A percentile compares a stretch with the other conserved stretches of the same genome.
Evolutionary conservation across 805 yeast species (phyloP).

Genomic region (Blastobotrys terrestris): DNA sequence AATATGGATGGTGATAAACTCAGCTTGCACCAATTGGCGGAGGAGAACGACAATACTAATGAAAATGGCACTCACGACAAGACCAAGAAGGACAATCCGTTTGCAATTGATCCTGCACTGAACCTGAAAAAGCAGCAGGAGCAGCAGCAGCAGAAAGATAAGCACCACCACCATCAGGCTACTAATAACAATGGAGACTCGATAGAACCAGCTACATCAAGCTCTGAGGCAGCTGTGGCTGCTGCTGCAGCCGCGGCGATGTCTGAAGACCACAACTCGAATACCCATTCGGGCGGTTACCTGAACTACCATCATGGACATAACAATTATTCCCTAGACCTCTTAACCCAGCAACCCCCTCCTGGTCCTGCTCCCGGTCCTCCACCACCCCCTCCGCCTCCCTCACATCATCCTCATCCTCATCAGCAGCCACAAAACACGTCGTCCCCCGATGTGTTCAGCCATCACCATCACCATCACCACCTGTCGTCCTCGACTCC

Average conservation of each 20-base stretch:
- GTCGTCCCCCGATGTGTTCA: too few species aligned
- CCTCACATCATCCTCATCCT: too few species aligned
- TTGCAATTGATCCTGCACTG: neutral
- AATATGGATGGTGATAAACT: neutral
- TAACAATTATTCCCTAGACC: too few species aligned
- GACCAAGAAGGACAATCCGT: neutral
- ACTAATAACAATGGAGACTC: neutral
- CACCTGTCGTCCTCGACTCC: too few species aligned
- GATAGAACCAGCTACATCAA: neutral
- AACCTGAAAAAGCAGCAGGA: neutral
- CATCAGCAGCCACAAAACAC: too few species aligned
- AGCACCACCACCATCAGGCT: slow-evolving; percentile 3
- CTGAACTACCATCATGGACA: too few species aligned
- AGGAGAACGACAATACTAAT: neutral
- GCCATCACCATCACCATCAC: neutral
- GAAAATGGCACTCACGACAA: neutral
- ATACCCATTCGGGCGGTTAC: too few species aligned
- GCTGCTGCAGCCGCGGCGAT: slow-evolving; percentile 9
- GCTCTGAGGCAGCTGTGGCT: slow-evolving; percentile 1
- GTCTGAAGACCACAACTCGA: neutral
- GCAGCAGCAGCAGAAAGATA: slow-evolving; percentile 4
- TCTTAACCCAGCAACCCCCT: too few species aligned
- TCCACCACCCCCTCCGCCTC: too few species aligned
- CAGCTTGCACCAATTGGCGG: neutral
- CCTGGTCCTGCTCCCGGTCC: too few species aligned